Base-by-base conservation (phyloP, 768 basidiomycete species). In the Nevesoporus exiguus region DNA sequence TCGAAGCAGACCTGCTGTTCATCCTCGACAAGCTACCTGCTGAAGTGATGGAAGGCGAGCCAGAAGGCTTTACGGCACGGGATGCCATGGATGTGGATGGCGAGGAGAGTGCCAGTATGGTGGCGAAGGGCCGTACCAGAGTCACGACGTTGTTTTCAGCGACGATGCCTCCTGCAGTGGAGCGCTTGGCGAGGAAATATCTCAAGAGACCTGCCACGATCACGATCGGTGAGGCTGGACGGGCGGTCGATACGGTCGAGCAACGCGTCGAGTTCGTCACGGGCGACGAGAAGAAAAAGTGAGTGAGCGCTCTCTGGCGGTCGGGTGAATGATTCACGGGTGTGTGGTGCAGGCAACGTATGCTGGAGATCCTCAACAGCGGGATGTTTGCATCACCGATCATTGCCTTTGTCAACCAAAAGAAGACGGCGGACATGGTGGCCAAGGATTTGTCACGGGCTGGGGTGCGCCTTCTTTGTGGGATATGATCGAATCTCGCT, bases 381-480 rank as follows among this genome's bases (percentile, higher is more conserved):
- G 87, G 85, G 39, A 77, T 81, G 57, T 93, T 84, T 69, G 72
- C 84, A 33, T 83, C 97, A 17, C 97, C 97, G 5, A 98, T 99
- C 62, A 99, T 99, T 59, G 90, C 94, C 19, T 99, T 98, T 73
- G 95, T 98, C 77, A 98, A 98, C 71, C 95, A 98, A 73, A 99
- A 99, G 80, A 97, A 98, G 80, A 96, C 93, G 13, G 96, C 95
- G 47, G 97, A 99, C 69, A 92, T 94, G 86, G 93, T 99, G 31
- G 88, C 93, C 36, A 95, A 95, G 70, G 95, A 98, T 66, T 77
- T 99, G 2, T 85, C 86, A 46, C 89, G 93, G 49, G 92, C 86
- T 37, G 89, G 91, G 21, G 90, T 95, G 70, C 39, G 90, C 81
- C 22, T 37, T 46, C n/a, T 43, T 24, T 51, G 31, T 36, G 14